Percentiles rank a stretch among this genome's conserved stretches.
Conservation (phyloP, 2,329 filamentous ascomycete species). For the Colletotrichum echinochloae region DNA sequence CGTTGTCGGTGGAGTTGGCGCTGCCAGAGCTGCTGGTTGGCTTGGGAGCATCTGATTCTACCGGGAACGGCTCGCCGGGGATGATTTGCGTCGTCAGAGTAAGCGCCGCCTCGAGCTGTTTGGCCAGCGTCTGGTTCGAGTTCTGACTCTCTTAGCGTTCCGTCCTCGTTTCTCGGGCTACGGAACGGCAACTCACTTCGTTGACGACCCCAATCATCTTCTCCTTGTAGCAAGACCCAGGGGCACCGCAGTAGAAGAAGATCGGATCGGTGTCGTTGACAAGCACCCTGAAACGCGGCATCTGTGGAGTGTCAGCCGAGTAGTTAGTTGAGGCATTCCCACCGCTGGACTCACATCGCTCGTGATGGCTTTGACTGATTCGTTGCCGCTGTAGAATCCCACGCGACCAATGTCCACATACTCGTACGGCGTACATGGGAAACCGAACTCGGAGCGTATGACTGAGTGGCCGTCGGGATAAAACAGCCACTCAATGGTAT, state of each 20-base stretch:
- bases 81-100: constrained; percentile 64
- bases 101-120: constrained; percentile 60
- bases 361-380: constrained; percentile 58
- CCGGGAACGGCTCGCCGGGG: constrained; percentile 67
- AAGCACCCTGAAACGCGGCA: constrained; percentile 54
- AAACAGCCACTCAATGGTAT: constrained; percentile 69
- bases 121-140: constrained; percentile 58
- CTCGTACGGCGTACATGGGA: constrained; percentile 74
- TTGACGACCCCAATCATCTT: constrained; percentile 85
- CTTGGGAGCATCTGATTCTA: constrained; percentile 52
- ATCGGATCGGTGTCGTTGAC: constrained; percentile 74
- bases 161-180: not conserved
- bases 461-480: constrained; percentile 74
- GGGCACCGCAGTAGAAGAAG: constrained; percentile 78
- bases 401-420: constrained; percentile 59
- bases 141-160: constrained; percentile 51
- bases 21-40: constrained; percentile 31
- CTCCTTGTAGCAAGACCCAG: constrained; percentile 71
- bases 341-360: constrained; percentile 54
- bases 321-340: not conserved
- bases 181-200: constrained; percentile 58
- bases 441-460: constrained; percentile 67
- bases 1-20: constrained; percentile 29
- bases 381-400: constrained; percentile 67
- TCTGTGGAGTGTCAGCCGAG: constrained; percentile 54